Base-by-base conservation (phyloP, 2,329 filamentous ascomycete species). In the Dactylonectria estremocensis region DNA sequence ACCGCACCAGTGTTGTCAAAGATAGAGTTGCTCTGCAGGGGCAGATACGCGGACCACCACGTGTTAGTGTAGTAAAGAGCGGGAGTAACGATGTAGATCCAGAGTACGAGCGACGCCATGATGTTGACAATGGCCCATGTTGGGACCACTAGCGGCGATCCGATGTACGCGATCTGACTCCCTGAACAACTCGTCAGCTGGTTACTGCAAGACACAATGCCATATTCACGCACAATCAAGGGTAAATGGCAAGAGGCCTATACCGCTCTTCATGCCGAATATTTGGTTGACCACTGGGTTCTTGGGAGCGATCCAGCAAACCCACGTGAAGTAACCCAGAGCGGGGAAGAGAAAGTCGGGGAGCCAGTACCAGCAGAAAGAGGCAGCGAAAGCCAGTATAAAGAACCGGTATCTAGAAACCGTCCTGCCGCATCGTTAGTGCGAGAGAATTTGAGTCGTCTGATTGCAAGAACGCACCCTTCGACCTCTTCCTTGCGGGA, bases 1-100 rank as follows among this genome's bases (percentile, higher is more conserved):
- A 79, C 65, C 4, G 80, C 70, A 0, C 84, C 87, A 0, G 80
- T 86, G 49, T 88, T 87, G 74, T 89, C 88, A 56, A 83, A 89
- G 8, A 84, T 86, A 13, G 84, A 82, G n/a, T 86, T 82, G 35
- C 83, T 85, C 24, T 85, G 83, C 40, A 88, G 80, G 0, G 88
- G 87, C 13, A 89, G 76, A 58, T 88, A 87, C 0, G 85, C 82
- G 0, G 86, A 85, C 55, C 82, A 80, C 84, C 84, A 86, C 0
- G 81, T 83, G 69, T 85, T 85, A 3, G 80, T 80, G 66, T 84
- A 86, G 84, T 85, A 85, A 1, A 86, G 66, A 1, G 80, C 83
- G 0, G 83, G 83, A 0, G 80, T 81, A 3, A 85, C 79, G 37
- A 85, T 80, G 69, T 81, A 80, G 57, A 86, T 80, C 79, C 83